Evolutionary conservation across 225 moss, liverwort and hornwort species (phyloP), one percentile per base, ranked within the genome.

Genomic region (Marchantia polymorpha): DNA sequence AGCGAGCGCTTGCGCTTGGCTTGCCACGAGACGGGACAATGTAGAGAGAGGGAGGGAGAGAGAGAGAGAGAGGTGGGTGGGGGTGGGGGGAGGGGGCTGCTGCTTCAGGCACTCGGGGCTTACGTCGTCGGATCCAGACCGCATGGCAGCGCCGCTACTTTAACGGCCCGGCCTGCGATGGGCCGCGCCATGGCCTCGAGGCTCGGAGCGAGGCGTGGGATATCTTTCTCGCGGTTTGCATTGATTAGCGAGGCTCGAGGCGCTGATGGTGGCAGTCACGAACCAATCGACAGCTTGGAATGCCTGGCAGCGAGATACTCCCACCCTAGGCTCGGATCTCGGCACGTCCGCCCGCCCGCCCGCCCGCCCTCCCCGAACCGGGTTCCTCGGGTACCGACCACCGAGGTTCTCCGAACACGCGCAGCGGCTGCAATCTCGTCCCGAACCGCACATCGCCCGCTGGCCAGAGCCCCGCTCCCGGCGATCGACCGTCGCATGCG

Each of bases 171-270:
- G 26, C 22, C 52, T 20, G 9, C 49, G 14, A 3, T 30, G 30
- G 29, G 7, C 15, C 26, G 51, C 12, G 73, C 52, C 16, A 73
- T 53, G 26, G 17, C 26, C 46, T 72, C 19, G 8, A 61, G 52
- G 51, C 22, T 73, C 22, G 19, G 73, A 10, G 11, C 19, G 52
- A 16, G 52, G 10, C 12, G 22, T 10, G 73, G 73, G 52, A 73
- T 73, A 73, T 73, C 73, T 73, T 73, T 73, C 19, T 22, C 73
- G 52, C 73, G 23, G 52, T 50, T 51, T 52, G 51, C 50, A 73
- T 51, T 73, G 52, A 14, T 27, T 20, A n/a, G 10, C 48, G 11
- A 47, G 51, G 73, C 52, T 72, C 51, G 72, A 12, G 11, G 12
- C 6, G 6, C 52, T 52, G 13, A 6, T 13, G 52, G 4, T 12